Base-by-base conservation (phyloP, 148 eudicot species). In the Cornus suecica region DNA sequence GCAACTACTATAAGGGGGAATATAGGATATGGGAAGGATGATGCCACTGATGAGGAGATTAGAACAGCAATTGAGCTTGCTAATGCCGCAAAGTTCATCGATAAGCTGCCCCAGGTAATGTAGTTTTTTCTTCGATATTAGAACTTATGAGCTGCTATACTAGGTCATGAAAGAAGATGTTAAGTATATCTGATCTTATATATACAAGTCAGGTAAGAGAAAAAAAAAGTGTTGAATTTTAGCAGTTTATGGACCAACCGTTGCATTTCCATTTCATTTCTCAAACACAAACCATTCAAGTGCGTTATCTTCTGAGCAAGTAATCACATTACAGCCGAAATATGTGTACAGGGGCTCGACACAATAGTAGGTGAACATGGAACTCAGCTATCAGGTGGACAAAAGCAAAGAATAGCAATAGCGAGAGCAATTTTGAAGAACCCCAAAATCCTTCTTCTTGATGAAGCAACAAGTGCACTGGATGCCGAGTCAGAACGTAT, bases 361-460 rank as follows among this genome's bases (percentile, higher is more conserved):
- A 91, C 97, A 29, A 89, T 90, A 94, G 97, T 88, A 26, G 97
- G 97, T 41, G 98, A 94, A 77, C 92, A 89, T 77, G 97, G 98
- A 70, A 87, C 94, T 69, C 93, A 90, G 71, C 89, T 94, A 22
- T 94, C 98, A 10, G 97, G 98, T 1, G 97, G 98, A 9, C 98
- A 94, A 72, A 94, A 94, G 85, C 98, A 94, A 80, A 86, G 97
- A 82, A 80, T 94, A 75, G 98, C 98, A 65, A 91, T 93, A 52
- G 94, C 98, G 54, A 85, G 98, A 62, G 98, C 94, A 18, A 90
- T 93, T 64, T 76, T 91, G 30, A 93, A 91, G 78, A 79, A 93
- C 58, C 98, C 98, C 4, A 87, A 76, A 85, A 90, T 93, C 27
- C 87, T 93, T 14, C 94, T 91, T 61, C 87, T 93, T 15, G 98